Evolutionary conservation across 495 filamentous ascomycete genomes (phyloP).

Genomic region (Tuber calosporum): DNA sequence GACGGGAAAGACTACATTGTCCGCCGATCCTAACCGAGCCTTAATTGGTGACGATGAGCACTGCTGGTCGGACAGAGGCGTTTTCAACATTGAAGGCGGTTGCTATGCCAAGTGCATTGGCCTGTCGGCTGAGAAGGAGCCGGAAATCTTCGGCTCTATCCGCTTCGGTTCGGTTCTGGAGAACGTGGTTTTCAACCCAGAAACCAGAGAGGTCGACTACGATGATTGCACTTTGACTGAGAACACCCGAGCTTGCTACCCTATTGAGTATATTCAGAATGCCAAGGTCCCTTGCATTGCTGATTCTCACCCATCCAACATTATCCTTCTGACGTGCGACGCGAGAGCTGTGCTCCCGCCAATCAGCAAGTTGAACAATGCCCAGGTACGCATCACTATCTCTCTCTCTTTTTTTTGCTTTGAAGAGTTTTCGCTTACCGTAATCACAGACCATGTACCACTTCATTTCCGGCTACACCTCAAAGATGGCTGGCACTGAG

Average conservation of each 20-base stretch:
- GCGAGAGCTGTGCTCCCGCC: constrained; percentile 94
- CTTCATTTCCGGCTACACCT: constrained; percentile 99
- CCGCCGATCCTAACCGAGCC: constrained; percentile 90
- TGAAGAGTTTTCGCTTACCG: background rate
- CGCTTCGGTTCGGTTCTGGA: constrained; percentile 93
- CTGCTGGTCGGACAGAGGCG: constrained; percentile 93
- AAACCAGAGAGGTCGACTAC: constrained; percentile 84
- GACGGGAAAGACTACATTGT: constrained; percentile 97
- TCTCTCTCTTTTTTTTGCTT: background rate
- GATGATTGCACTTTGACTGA: constrained; percentile 92
- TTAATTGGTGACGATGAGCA: constrained; percentile 99
- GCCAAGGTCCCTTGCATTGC: constrained; percentile 95
- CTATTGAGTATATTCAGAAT: constrained; percentile 97
- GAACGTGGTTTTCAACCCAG: constrained; percentile 95
- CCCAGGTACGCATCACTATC: constrained; percentile 49
- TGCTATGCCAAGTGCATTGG: constrained; percentile 99
- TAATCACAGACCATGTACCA: constrained; percentile 78
- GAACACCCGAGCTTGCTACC: constrained; percentile 94
- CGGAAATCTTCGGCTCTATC: constrained; percentile 96
- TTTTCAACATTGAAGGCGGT: constrained; percentile 99
- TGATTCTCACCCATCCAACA: constrained; percentile 85
- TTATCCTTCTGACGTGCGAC: constrained; percentile 96
- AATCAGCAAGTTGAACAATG: constrained; percentile 91
- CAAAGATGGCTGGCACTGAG: constrained; percentile 99
- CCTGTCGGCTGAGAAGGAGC: constrained; percentile 96